These are phyloP conservation scores for Cocos nucifera DNA, from an alignment of 176 grass and related monocot genomes.

Conservation along the genomic window DNA sequence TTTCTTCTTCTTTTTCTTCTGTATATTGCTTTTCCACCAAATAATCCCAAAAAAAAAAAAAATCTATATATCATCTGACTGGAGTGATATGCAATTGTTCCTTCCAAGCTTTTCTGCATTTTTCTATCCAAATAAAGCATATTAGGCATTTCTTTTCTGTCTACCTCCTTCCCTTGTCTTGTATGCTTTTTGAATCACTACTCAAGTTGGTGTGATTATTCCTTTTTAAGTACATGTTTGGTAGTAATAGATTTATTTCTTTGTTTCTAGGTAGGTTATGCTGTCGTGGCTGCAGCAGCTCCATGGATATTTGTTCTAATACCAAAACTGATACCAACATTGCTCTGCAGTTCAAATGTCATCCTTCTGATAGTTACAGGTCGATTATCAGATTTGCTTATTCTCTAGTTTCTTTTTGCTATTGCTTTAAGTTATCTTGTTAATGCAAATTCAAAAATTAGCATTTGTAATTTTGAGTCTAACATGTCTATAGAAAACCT, in stretches of 20 bases:
- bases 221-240: neutral
- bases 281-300: constrained; percentile 60
- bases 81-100: too few relatives aligned
- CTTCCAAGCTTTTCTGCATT: too few relatives aligned
- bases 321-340: constrained; percentile 56
- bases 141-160: neutral
- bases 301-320: constrained; percentile 80
- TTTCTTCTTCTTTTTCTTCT: constrained; percentile 7
- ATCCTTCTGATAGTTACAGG: constrained; percentile 78
- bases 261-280: constrained; percentile 67
- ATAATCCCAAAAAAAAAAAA: too few relatives aligned
- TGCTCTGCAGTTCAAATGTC: constrained; percentile 85
- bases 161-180: neutral
- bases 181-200: neutral
- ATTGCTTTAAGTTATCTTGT: neutral
- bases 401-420: constrained; percentile 9
- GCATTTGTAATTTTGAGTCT: too few relatives aligned
- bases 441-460: too few relatives aligned
- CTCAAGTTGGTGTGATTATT: too few relatives aligned
- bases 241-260: constrained; percentile 8
- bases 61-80: too few relatives aligned
- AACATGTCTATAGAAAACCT: too few relatives aligned
- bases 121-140: too few relatives aligned
- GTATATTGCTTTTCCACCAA: neutral
- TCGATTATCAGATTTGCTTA: constrained; percentile 22